phyloP scores from a whole-genome alignment of 2,329 filamentous ascomycete genomes.

The Golovinomyces cichoracearum region DNA sequence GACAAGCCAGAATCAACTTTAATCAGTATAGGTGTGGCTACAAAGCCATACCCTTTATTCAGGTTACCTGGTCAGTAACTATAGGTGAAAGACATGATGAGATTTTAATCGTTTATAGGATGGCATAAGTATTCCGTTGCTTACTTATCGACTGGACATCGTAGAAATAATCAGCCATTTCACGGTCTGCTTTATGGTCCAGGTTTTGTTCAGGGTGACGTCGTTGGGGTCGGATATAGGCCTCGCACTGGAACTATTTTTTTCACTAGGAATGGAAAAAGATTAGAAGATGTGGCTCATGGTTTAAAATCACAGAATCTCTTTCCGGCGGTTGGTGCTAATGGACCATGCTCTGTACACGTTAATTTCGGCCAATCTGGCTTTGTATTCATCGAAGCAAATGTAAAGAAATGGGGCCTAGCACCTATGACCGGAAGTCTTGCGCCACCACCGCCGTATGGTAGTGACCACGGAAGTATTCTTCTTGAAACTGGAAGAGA shows the following conservation, averaged over 20 bases:
- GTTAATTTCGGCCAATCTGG: slow-evolving; percentile 96
- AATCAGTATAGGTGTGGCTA: slow-evolving; percentile 79
- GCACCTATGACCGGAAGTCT: slow-evolving; percentile 88
- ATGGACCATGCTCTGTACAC: slow-evolving; percentile 73
- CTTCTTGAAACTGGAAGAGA: slow-evolving; percentile 61
- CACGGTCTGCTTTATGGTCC: slow-evolving; percentile 55
- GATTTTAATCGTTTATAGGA: slow-evolving; percentile 23
- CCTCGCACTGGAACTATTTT: slow-evolving; percentile 87
- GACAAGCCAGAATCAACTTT: slow-evolving; percentile 78
- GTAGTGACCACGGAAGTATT: slow-evolving; percentile 89
- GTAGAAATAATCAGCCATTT: slow-evolving; percentile 86
- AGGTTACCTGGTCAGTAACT: slow-evolving; percentile 52
- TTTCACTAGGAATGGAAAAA: slow-evolving; percentile 95
- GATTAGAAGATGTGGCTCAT: slow-evolving; percentile 78
- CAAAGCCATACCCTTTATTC: slow-evolving; percentile 91
- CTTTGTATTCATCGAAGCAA: slow-evolving; percentile 96
- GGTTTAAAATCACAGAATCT: slow-evolving; percentile 88
- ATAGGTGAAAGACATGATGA: not conserved
- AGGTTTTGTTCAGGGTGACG: slow-evolving; percentile 70
- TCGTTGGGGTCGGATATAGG: slow-evolving; percentile 83
- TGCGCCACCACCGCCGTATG: slow-evolving; percentile 85
- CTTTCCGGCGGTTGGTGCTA: slow-evolving; percentile 91
- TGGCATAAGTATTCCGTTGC: slow-evolving; percentile 83
- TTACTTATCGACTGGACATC: slow-evolving; percentile 66
- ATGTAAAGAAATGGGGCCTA: slow-evolving; percentile 98